These are phyloP conservation scores for Patellaria atrata DNA, from an alignment of 495 filamentous ascomycete genomes.

Conservation along the genomic window DNA sequence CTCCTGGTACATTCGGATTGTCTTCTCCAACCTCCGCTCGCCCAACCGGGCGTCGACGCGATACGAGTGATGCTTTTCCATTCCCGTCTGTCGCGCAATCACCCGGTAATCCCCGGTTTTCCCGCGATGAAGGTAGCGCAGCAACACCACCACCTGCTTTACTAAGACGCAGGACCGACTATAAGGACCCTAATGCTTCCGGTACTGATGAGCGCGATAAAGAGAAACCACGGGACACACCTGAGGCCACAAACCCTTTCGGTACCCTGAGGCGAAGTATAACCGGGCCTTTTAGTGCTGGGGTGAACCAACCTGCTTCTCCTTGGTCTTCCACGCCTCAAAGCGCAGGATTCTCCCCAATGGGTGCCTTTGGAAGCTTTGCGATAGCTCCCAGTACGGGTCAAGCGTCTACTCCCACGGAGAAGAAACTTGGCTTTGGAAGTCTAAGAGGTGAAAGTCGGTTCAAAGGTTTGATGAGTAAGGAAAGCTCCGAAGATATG, in stretches of 20 bases:
- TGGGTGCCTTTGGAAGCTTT: conserved; percentile 84
- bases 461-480: conserved; percentile 68
- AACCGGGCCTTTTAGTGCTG: conserved; percentile 45
- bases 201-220: conserved; percentile 36
- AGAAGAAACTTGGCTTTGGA: conserved; percentile 56
- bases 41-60: conserved; percentile 62
- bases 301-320: conserved; percentile 40
- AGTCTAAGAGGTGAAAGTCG: conserved; percentile 63
- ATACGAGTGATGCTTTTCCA: conserved; percentile 61
- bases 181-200: conserved; percentile 32
- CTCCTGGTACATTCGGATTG: conserved; percentile 31
- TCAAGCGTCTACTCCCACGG: conserved; percentile 37
- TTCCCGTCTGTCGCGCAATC: conserved; percentile 37
- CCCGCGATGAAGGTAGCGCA: conserved; percentile 44
- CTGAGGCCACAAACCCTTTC: conserved; percentile 40
- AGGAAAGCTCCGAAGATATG: conserved; percentile 57
- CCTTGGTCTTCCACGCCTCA: conserved; percentile 54
- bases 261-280: conserved; percentile 54
- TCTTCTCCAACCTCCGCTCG: conserved; percentile 52
- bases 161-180: conserved; percentile 59
- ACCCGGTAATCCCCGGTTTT: conserved; percentile 37
- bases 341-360: conserved; percentile 46
- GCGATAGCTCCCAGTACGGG: conserved; percentile 37
- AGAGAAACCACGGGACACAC: conserved; percentile 28
- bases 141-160: conserved; percentile 50